phyloP scores from a whole-genome alignment of 768 basidiomycete genomes.

The Boletellus emodensis region DNA sequence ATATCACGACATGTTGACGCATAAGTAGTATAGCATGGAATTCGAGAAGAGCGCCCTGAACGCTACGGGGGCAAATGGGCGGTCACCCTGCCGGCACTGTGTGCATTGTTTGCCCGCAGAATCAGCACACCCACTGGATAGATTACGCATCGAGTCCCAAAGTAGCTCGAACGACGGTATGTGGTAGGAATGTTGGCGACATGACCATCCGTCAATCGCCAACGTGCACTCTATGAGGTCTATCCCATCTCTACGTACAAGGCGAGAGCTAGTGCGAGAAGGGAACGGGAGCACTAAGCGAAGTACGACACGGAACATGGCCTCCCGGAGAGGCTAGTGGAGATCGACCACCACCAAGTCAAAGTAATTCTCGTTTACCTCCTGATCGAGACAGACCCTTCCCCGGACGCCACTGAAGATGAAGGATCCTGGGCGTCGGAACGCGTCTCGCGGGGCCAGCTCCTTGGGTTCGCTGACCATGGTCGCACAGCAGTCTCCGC shows the following conservation, averaged over 20 bases:
- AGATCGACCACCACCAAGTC: constrained; percentile 16
- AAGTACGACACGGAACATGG: neutral
- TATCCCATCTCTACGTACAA: neutral
- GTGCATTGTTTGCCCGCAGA: too few relatives aligned
- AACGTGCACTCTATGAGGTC: too few relatives aligned
- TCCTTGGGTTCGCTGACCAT: constrained; percentile 11
- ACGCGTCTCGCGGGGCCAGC: constrained; percentile 6
- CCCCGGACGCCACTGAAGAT: constrained; percentile 20
- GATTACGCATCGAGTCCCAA: too few relatives aligned
- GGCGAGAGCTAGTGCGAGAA: too few relatives aligned
- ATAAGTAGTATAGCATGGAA: constrained; percentile 33
- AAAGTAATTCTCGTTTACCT: neutral
- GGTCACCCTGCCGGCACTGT: too few relatives aligned
- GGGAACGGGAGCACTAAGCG: neutral
- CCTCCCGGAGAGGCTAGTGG: constrained; percentile 3
- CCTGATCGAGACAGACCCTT: constrained; percentile 14
- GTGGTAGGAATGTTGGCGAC: too few relatives aligned
- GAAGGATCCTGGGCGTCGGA: neutral
- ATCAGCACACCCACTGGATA: too few relatives aligned
- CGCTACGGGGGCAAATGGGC: too few relatives aligned
- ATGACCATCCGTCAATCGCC: too few relatives aligned
- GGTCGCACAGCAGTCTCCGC: constrained; percentile 10
- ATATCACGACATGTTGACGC: constrained; percentile 27
- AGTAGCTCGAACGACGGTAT: too few relatives aligned
- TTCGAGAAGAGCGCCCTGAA: too few relatives aligned